Percentiles rank a stretch among this genome's conserved stretches.
phyloP scores from a whole-genome alignment of 306 rosid species.

The Quercus ilex region DNA sequence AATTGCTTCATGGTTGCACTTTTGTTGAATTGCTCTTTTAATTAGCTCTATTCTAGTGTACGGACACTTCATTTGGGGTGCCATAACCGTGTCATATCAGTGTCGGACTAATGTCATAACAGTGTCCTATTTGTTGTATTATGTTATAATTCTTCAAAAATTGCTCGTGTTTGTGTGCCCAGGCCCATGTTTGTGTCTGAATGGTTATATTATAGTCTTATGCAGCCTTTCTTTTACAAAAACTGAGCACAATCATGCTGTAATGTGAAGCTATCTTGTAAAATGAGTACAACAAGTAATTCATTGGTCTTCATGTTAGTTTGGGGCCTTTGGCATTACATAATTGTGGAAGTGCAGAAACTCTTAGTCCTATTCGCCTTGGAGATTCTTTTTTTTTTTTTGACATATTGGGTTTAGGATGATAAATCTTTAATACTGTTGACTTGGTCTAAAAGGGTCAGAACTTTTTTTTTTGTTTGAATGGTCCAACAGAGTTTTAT shows the following conservation, averaged over 20 bases:
- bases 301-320: not conserved
- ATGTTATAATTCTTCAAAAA: too few species aligned
- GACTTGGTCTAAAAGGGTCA: not conserved
- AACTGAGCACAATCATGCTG: not conserved
- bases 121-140: too few species aligned
- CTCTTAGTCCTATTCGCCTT: not conserved
- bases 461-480: not conserved
- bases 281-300: not conserved
- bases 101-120: accelerated
- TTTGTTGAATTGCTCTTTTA: not conserved
- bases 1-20: not conserved
- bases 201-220: not conserved
- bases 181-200: too few species aligned
- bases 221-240: not conserved
- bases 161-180: too few species aligned
- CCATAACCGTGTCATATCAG: not conserved
- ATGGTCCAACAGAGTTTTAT: not conserved
- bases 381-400: not conserved
- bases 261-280: not conserved
- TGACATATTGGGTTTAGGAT: not conserved
- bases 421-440: not conserved
- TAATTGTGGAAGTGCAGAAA: not conserved
- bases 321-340: not conserved
- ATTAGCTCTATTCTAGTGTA: not conserved
- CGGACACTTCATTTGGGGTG: too few species aligned